Evolutionary conservation across 805 yeast species (phyloP).

Genomic region (Sungouiozyma ichnusensis): DNA sequence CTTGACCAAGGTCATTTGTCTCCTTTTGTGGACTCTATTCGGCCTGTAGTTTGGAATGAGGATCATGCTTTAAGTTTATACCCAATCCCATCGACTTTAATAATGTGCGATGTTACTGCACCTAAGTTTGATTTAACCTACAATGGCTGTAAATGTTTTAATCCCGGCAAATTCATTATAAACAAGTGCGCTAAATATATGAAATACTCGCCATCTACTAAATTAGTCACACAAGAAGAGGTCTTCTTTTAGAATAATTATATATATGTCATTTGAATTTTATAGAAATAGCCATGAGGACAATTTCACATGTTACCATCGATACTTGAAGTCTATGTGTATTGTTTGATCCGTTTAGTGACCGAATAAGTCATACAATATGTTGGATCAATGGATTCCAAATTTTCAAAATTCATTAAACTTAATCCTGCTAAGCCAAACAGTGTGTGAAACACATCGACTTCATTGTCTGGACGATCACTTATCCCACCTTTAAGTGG

Average conservation of each 20-base stretch:
- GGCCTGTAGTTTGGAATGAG: constrained; percentile 59
- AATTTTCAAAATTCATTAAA: constrained; percentile 49
- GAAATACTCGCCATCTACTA: constrained; percentile 60
- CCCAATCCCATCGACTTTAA: constrained; percentile 62
- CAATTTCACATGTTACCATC: background rate
- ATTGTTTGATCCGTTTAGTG: constrained; percentile 28
- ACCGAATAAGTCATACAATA: constrained; percentile 64
- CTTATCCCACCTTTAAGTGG: constrained; percentile 75
- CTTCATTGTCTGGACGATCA: constrained; percentile 84
- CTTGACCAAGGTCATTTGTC: constrained; percentile 82
- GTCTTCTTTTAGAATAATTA: constrained; percentile 30
- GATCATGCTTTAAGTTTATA: constrained; percentile 60
- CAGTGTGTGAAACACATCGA: constrained; percentile 85
- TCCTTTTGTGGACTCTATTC: constrained; percentile 54
- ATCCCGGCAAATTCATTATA: constrained; percentile 49
- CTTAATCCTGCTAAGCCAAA: constrained; percentile 87
- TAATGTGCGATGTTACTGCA: constrained; percentile 62
- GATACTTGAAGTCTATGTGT: constrained; percentile 9
- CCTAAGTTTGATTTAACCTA: constrained; percentile 67
- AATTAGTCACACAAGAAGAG: constrained; percentile 40
- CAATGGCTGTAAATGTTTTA: constrained; percentile 71
- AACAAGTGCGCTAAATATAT: constrained; percentile 49
- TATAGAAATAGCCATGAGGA: background rate
- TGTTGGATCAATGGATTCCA: constrained; percentile 68
- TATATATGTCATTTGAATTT: background rate